phyloP scores from a whole-genome alignment of 768 basidiomycete genomes.

The Tephrocybe rancida region DNA sequence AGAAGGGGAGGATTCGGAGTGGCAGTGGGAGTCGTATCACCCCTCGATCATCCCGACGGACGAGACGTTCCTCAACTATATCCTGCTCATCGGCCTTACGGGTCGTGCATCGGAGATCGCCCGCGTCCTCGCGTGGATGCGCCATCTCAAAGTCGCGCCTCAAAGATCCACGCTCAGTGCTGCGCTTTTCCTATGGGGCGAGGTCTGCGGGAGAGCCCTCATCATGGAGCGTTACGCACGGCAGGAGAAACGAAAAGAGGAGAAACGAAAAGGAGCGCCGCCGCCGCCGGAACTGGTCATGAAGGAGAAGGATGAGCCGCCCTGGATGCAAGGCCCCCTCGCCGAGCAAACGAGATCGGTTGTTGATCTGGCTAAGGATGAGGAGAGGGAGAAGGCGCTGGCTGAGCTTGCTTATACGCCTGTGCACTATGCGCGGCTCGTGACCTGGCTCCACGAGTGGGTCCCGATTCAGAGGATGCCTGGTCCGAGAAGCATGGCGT shows the following conservation, averaged over 20 bases:
- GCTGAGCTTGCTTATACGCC: conserved; percentile 10
- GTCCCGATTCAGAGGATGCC: conserved; percentile 52
- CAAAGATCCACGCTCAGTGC: conserved; percentile 56
- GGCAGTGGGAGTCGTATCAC: conserved; percentile 11
- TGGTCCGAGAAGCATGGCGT: conserved; percentile 31
- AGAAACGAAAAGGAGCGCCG: background rate
- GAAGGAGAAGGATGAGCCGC: background rate
- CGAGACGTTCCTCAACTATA: conserved; percentile 11
- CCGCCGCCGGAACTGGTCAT: no score
- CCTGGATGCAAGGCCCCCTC: conserved; percentile 1
- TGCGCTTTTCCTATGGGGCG: conserved; percentile 71
- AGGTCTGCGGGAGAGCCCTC: conserved; percentile 65
- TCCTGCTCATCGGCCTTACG: conserved; percentile 9
- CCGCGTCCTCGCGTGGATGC: conserved; percentile 62
- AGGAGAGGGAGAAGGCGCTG: conserved; percentile 3
- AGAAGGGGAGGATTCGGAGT: background rate
- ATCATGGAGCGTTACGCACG: conserved; percentile 48
- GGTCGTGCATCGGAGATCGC: conserved; percentile 14
- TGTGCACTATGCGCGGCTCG: conserved; percentile 45
- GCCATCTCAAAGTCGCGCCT: conserved; percentile 53
- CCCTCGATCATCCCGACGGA: conserved; percentile 11
- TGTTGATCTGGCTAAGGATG: background rate
- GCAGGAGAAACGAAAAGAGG: background rate
- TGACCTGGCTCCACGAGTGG: conserved; percentile 61
- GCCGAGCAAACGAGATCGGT: background rate